Evolutionary conservation across 176 grass and related monocot genomes (phyloP).

Genomic region (Musa beccarii): DNA sequence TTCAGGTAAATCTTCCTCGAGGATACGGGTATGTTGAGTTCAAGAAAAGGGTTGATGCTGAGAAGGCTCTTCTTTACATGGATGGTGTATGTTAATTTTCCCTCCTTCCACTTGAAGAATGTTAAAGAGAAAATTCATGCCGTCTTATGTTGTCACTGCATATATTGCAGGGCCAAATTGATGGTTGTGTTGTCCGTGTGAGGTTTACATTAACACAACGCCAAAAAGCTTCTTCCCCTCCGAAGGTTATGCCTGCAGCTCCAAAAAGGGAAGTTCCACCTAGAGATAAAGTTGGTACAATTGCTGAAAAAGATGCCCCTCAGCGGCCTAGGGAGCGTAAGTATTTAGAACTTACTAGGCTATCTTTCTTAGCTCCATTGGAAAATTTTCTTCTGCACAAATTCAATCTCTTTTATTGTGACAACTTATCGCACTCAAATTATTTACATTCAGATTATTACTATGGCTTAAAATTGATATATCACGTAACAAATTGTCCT

Average conservation of each 20-base stretch:
- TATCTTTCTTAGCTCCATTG: background rate
- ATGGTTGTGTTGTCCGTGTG: conserved; percentile 84
- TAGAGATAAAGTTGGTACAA: conserved; percentile 56
- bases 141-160: background rate
- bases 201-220: conserved; percentile 79
- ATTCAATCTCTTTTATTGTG: background rate
- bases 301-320: conserved; percentile 64
- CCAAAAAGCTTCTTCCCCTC: conserved; percentile 62
- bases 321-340: conserved; percentile 56
- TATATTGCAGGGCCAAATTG: conserved; percentile 76
- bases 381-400: background rate
- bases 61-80: conserved; percentile 99
- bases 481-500: background rate
- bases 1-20: conserved; percentile 98
- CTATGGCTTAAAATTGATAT: background rate
- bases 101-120: background rate
- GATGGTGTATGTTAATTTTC: conserved; percentile 64
- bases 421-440: background rate
- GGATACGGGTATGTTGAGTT: conserved; percentile 98
- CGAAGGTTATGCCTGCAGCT: conserved; percentile 37
- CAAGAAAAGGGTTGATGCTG: conserved; percentile 88
- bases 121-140: background rate
- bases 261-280: conserved; percentile 67
- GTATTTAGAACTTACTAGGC: conserved; percentile 1
- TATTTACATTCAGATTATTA: background rate